A percentile compares a stretch with the other conserved stretches of the same genome.
Evolutionary conservation across 306 rosid species (phyloP).

Genomic region (Trichosanthes cucumerina): DNA sequence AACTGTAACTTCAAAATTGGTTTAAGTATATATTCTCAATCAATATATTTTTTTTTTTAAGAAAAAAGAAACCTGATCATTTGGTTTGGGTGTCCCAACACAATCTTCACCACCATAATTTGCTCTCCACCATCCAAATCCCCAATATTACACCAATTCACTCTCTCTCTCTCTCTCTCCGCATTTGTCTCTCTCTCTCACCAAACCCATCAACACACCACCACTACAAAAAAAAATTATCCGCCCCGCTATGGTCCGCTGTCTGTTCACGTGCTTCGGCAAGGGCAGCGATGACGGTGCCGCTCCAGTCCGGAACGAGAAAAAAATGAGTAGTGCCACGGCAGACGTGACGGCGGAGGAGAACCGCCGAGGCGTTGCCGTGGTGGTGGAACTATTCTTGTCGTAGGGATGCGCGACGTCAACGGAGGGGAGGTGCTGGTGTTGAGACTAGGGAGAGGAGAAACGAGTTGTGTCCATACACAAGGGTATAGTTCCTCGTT

Average conservation of each 20-base stretch:
- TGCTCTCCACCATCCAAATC: slow-evolving; percentile 28
- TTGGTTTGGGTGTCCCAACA: neutral
- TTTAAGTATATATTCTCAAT: too few relatives aligned
- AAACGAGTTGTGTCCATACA: too few relatives aligned
- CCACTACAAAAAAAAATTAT: neutral
- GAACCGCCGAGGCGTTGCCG: slow-evolving; percentile 33
- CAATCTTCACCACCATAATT: slow-evolving; percentile 39
- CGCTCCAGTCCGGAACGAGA: neutral
- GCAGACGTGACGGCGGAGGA: slow-evolving; percentile 47
- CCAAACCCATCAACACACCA: neutral
- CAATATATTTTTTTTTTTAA: too few relatives aligned
- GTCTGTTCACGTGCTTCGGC: slow-evolving; percentile 60
- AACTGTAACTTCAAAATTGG: too few relatives aligned
- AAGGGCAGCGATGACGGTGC: slow-evolving; percentile 12
- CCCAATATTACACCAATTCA: neutral
- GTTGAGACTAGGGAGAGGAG: slow-evolving; percentile 84
- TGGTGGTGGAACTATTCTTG: slow-evolving; percentile 82
- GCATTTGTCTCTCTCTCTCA: neutral
- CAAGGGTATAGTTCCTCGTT: too few relatives aligned
- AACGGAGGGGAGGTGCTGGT: slow-evolving; percentile 62
- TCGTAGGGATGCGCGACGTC: slow-evolving; percentile 89
- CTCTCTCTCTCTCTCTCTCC: slow-evolving; percentile 1
- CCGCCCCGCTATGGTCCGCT: slow-evolving; percentile 44
- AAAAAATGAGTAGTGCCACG: slow-evolving; percentile 16
- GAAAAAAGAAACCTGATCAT: neutral